These are phyloP conservation scores for Zarea fungicola DNA, from an alignment of 2,329 filamentous ascomycete species.

Conservation along the genomic window DNA sequence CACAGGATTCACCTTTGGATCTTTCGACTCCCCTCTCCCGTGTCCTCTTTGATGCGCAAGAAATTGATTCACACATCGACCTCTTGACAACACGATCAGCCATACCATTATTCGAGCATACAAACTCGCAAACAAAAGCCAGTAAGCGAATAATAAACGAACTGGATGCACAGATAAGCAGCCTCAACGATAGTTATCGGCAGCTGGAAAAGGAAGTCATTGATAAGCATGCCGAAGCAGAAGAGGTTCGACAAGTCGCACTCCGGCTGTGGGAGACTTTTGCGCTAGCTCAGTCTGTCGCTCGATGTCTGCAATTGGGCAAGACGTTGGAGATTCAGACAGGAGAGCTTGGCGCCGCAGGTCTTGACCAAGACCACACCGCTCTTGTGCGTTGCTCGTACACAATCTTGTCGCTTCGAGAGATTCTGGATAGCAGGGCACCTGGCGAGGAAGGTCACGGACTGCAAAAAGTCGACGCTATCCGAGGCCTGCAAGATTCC, in stretches of 20 bases:
- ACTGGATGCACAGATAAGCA: slow-evolving; percentile 73
- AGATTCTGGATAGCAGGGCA: slow-evolving; percentile 62
- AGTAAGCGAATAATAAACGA: slow-evolving; percentile 67
- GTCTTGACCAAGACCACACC: slow-evolving; percentile 64
- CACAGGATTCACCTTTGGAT: slow-evolving; percentile 83
- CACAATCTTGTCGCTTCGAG: slow-evolving; percentile 69
- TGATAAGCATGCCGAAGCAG: slow-evolving; percentile 77
- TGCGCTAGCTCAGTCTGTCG: slow-evolving; percentile 68
- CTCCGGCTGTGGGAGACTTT: slow-evolving; percentile 77
- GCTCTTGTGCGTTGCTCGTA: slow-evolving; percentile 78
- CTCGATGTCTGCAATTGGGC: slow-evolving; percentile 73
- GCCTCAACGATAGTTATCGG: slow-evolving; percentile 77
- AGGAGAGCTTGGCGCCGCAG: slow-evolving; percentile 49
- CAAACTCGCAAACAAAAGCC: slow-evolving; percentile 66
- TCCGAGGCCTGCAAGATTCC: slow-evolving; percentile 64
- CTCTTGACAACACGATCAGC: slow-evolving; percentile 79
- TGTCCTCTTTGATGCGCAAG: slow-evolving; percentile 93
- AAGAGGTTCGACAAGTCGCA: slow-evolving; percentile 73
- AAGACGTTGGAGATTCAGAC: slow-evolving; percentile 85
- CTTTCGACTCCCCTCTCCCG: slow-evolving; percentile 89
- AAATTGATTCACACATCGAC: slow-evolving; percentile 95
- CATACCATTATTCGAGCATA: slow-evolving; percentile 73
- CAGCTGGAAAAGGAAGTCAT: slow-evolving; percentile 83
- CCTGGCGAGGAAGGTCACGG: slow-evolving; percentile 71
- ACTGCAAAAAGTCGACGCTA: slow-evolving; percentile 66